Evolutionary conservation across 441 rosid species (phyloP), one percentile per base, ranked within the genome.

Genomic region (Euphorbia schlechtendalii): DNA sequence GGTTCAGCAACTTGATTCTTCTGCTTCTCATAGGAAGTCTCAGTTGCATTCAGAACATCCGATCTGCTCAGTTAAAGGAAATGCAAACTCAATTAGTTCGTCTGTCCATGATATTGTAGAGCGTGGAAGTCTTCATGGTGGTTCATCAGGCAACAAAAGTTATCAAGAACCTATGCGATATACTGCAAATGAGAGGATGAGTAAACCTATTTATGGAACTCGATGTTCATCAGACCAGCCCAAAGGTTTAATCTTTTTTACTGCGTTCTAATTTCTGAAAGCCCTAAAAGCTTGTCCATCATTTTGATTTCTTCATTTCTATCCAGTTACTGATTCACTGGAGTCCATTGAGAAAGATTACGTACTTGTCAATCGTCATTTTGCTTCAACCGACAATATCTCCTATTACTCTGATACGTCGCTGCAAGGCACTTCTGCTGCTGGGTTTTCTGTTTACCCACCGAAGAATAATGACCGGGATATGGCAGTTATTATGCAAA

Each of bases 281-380:
- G 53, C 25, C 24, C 11, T 68, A 63, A 61, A 34, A 14, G 61
- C 40, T 43, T 43, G 41, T 61, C 4, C 1, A 22, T 25, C 64
- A 49, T 59, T 51, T 61, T 70, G 49, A 70, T 64, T 68, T 71
- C 59, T 45, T 52, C 56, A 63, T 74, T 36, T 73, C 25, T 57
- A 62, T 72, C 52, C 73, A 82, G 88, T 76, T 69, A 61, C 83
- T 73, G 90, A 82, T 73, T 83, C 82, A n/a, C 67, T 79, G 71
- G 90, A 82, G 80, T 84, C 83, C 56, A 85, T 89, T 61, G 96
- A 84, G 79, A 83, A 78, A 66, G 95, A 82, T 49, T 90, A 90
- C 71, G 97, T 90, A 71, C 80, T 87, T 69, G 92, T 90, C 52
- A 73, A 81, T 65, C 75, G 75, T 54, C 85, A 77, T 73, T 78